Percentiles rank a stretch among this genome's conserved stretches.
These are phyloP conservation scores for Herpetomonas tarakana DNA, from an alignment of 208 protist species.

Conservation along the genomic window DNA sequence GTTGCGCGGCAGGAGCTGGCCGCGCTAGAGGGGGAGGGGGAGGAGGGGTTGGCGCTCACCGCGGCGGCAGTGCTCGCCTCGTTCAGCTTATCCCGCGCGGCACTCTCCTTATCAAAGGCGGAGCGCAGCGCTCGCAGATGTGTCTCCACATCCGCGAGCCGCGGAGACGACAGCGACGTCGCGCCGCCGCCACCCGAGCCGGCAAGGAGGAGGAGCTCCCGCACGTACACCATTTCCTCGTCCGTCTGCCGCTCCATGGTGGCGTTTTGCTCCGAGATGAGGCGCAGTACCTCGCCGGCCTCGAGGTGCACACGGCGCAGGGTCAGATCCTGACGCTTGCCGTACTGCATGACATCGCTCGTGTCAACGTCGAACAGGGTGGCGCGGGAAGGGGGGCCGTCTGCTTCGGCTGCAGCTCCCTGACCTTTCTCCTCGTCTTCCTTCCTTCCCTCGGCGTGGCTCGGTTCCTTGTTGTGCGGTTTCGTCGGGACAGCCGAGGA, in stretches of 20 bases:
- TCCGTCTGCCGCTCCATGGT: slow-evolving; percentile 31
- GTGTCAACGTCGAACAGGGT: slow-evolving; percentile 55
- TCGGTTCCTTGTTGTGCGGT: neutral
- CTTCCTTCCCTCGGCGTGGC: neutral
- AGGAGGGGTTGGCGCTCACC: neutral
- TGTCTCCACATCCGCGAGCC: slow-evolving; percentile 4
- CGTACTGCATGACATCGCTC: slow-evolving; percentile 44
- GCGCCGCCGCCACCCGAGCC: neutral
- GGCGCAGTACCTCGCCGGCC: slow-evolving; percentile 26
- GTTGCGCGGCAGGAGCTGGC: neutral
- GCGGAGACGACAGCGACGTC: neutral
- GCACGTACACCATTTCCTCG: slow-evolving; percentile 27
- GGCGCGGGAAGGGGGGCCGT: slow-evolving; percentile 1
- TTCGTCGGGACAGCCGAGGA: neutral
- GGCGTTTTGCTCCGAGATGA: slow-evolving; percentile 38
- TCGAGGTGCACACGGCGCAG: slow-evolving; percentile 43
- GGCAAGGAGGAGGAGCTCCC: slow-evolving; percentile 21
- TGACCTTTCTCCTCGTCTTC: neutral
- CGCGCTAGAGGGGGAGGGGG: neutral
- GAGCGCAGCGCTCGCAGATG: slow-evolving; percentile 16
- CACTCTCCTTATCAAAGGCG: slow-evolving; percentile 9
- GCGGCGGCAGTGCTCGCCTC: neutral
- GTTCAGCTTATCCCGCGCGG: neutral
- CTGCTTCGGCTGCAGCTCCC: neutral
- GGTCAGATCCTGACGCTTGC: slow-evolving; percentile 57